A percentile compares a stretch with the other conserved stretches of the same genome.
Evolutionary conservation across 768 basidiomycete species (phyloP).

Genomic region (Dentipellis fragilis): DNA sequence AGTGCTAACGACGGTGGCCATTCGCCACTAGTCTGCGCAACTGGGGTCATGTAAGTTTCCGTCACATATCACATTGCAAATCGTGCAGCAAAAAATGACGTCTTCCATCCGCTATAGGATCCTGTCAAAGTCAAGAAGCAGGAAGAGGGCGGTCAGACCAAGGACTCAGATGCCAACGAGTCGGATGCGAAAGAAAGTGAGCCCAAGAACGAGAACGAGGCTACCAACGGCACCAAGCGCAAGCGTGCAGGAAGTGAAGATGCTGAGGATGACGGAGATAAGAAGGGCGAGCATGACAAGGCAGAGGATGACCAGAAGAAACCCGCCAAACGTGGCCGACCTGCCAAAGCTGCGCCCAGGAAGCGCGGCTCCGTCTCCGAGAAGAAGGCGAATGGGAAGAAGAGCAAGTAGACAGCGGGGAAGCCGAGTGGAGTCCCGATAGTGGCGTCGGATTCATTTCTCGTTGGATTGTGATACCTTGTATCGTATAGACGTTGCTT

Average conservation of each 20-base stretch:
- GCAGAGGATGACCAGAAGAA: not conserved
- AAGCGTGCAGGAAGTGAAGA: constrained; percentile 8
- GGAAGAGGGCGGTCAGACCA: constrained; percentile 7
- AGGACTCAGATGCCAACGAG: constrained; percentile 1
- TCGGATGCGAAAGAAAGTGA: not conserved
- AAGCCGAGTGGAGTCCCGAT: too few relatives aligned
- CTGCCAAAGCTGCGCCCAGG: too few relatives aligned
- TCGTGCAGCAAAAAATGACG: not conserved
- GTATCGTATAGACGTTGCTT: too few relatives aligned
- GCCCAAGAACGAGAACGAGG: not conserved
- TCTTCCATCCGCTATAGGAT: constrained; percentile 13
- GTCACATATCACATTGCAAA: not conserved
- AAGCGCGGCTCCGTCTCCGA: too few relatives aligned
- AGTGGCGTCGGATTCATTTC: too few relatives aligned
- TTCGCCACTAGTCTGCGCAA: constrained; percentile 18
- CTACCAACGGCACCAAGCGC: constrained; percentile 6
- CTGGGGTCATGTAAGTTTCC: constrained; percentile 22
- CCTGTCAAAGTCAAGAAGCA: constrained; percentile 19
- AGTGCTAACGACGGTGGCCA: not conserved
- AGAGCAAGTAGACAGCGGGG: too few relatives aligned
- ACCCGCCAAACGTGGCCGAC: too few relatives aligned
- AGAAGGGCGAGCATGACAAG: not conserved
- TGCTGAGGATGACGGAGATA: not conserved
- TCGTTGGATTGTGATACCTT: too few relatives aligned
- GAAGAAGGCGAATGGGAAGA: too few relatives aligned